Conservation (phyloP, 1,284 basidiomycete species). For the Ustilago cynodontis region DNA sequence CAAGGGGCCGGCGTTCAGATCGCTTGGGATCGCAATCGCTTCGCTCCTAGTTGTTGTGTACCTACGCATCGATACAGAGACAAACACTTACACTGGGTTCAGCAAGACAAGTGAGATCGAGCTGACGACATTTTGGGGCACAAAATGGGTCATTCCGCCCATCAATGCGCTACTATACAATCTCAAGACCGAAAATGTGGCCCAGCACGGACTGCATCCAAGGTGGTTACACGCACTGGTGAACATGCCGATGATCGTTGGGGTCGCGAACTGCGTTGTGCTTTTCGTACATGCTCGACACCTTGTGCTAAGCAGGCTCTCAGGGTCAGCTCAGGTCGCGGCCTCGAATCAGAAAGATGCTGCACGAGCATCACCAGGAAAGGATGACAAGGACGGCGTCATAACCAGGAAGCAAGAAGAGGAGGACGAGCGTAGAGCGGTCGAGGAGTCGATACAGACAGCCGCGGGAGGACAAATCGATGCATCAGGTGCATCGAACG, state of each 20-base stretch:
- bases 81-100: slow-evolving; percentile 9
- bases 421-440: slow-evolving; percentile 1
- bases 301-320: not conserved
- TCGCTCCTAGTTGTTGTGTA: not conserved
- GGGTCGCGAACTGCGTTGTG: slow-evolving; percentile 30
- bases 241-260: slow-evolving; percentile 69
- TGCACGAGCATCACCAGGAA: not conserved
- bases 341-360: not conserved
- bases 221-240: slow-evolving; percentile 65
- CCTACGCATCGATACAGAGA: slow-evolving; percentile 10
- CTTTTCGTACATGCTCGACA: slow-evolving; percentile 11
- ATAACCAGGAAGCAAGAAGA: not conserved
- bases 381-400: not conserved
- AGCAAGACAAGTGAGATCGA: not conserved
- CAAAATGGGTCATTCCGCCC: slow-evolving; percentile 53
- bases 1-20: not conserved
- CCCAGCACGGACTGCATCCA: slow-evolving; percentile 69
- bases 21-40: slow-evolving; percentile 8
- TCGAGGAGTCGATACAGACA: slow-evolving; percentile 1
- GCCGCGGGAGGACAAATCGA: not conserved
- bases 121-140: not conserved
- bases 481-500: not conserved
- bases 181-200: slow-evolving; percentile 61
- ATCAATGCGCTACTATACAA: slow-evolving; percentile 69
- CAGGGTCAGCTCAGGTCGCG: not conserved